phyloP scores from a whole-genome alignment of 331 rosid species.

The Stylosanthes scabra region DNA sequence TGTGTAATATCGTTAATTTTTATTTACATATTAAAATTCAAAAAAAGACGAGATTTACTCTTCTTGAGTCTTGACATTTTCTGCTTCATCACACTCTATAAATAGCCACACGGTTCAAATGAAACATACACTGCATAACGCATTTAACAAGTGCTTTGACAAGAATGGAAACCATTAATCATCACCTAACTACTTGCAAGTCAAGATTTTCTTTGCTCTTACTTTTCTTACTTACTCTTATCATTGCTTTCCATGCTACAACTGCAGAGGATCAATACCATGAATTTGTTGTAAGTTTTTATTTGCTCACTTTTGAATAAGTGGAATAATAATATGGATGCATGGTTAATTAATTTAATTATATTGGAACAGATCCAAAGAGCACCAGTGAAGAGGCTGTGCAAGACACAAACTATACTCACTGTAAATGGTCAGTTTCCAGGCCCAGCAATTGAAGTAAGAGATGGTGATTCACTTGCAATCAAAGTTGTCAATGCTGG shows the following conservation, averaged over 20 bases:
- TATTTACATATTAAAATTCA: too few relatives aligned
- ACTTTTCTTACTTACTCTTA: conserved; percentile 43
- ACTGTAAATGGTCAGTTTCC: conserved; percentile 90
- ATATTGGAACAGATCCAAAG: conserved; percentile 39
- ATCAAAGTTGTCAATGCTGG: conserved; percentile 70
- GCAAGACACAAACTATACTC: conserved; percentile 65
- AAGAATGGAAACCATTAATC: conserved; percentile 54
- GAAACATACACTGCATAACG: conserved; percentile 38
- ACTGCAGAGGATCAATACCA: conserved; percentile 66
- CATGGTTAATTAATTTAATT: background rate
- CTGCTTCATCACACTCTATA: conserved; percentile 48
- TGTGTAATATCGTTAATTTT: too few relatives aligned
- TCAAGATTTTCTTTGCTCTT: conserved; percentile 46
- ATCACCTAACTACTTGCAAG: conserved; percentile 37
- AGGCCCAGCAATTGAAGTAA: conserved; percentile 66
- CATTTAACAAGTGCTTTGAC: conserved; percentile 37
- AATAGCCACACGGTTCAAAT: conserved; percentile 41
- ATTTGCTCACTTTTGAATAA: conserved; percentile 20
- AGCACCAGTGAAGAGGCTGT: conserved; percentile 72
- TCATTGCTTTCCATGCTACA: conserved; percentile 49
- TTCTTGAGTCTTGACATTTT: conserved; percentile 6
- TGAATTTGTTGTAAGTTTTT: conserved; percentile 72
- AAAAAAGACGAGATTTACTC: background rate
- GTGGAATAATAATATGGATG: conserved; percentile 4
- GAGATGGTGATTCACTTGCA: conserved; percentile 78